A percentile compares a stretch with the other conserved stretches of the same genome.
Evolutionary conservation across 768 basidiomycete genomes (phyloP).

Genomic region (Trametes elegans): DNA sequence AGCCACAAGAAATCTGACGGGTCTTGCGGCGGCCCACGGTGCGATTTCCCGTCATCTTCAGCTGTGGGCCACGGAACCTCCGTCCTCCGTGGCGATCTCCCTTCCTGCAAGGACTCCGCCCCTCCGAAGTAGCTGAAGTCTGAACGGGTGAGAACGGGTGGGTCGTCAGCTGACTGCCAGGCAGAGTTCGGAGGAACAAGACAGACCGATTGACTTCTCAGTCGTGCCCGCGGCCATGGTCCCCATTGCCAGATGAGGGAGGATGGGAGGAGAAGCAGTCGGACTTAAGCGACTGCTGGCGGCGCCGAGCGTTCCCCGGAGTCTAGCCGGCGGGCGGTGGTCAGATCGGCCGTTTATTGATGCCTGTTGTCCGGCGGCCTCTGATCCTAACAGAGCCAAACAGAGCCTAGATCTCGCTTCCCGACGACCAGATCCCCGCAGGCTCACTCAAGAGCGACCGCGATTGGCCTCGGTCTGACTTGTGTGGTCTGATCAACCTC

Average conservation of each 20-base stretch:
- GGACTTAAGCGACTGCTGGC: constrained; percentile 1
- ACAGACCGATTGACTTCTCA: constrained; percentile 6
- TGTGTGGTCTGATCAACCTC: not conserved
- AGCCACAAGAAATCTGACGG: constrained; percentile 92
- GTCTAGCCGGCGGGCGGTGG: not conserved
- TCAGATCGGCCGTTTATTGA: constrained; percentile 8
- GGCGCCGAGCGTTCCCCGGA: not conserved
- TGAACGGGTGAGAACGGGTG: constrained; percentile 25
- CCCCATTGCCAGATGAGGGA: not conserved
- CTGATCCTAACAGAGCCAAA: constrained; percentile 21
- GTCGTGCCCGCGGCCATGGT: not conserved
- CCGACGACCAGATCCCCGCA: not conserved
- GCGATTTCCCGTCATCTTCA: constrained; percentile 40
- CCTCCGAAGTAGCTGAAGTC: constrained; percentile 84
- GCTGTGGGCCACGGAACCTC: constrained; percentile 51
- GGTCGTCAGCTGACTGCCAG: not conserved
- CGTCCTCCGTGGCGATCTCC: constrained; percentile 32
- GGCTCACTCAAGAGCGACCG: not conserved
- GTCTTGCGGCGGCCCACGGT: constrained; percentile 62
- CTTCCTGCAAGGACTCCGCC: constrained; percentile 71
- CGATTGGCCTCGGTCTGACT: not conserved
- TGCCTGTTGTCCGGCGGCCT: constrained; percentile 18
- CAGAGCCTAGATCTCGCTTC: not conserved
- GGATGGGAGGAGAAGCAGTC: not conserved
- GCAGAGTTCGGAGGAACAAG: not conserved